phyloP scores from a whole-genome alignment of 1,284 basidiomycete genomes.

The Austroboletus novae-zelandiae region DNA sequence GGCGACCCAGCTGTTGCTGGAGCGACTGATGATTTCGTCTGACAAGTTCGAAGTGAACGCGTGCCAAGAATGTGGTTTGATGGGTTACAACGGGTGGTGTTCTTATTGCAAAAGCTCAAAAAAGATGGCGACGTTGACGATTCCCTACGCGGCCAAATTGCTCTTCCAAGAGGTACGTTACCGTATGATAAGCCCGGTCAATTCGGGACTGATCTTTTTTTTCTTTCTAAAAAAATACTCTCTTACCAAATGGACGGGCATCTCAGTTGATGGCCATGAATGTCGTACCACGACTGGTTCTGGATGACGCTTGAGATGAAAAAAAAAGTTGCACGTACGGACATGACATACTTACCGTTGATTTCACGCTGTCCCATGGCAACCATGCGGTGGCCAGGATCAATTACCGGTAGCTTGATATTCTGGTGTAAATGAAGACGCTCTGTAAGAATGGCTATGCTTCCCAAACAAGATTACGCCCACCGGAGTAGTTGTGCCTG shows the following conservation, averaged over 20 bases:
- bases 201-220: neutral
- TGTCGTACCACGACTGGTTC: conserved; percentile 80
- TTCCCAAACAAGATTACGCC: neutral
- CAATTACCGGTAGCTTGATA: neutral
- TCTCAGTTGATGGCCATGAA: conserved; percentile 91
- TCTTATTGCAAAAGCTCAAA: conserved; percentile 96
- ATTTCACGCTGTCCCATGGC: conserved; percentile 2
- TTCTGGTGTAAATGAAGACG: neutral
- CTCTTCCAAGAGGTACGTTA: conserved; percentile 89
- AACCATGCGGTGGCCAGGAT: conserved; percentile 1
- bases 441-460: too few relatives aligned
- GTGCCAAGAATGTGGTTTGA: conserved; percentile 91
- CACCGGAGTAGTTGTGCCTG: neutral
- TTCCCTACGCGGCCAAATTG: conserved; percentile 97
- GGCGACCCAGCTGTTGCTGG: conserved; percentile 92
- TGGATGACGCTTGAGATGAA: conserved; percentile 63
- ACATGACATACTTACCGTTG: neutral
- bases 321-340: neutral
- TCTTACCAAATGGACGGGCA: conserved; percentile 3
- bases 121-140: conserved; percentile 94
- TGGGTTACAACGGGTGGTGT: conserved; percentile 98
- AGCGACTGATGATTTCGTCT: conserved; percentile 97
- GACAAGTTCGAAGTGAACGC: conserved; percentile 98
- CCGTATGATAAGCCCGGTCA: neutral
- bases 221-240: neutral